A percentile compares a stretch with the other conserved stretches of the same genome.
Evolutionary conservation across 768 basidiomycete genomes (phyloP).

Genomic region (Russula sp.): DNA sequence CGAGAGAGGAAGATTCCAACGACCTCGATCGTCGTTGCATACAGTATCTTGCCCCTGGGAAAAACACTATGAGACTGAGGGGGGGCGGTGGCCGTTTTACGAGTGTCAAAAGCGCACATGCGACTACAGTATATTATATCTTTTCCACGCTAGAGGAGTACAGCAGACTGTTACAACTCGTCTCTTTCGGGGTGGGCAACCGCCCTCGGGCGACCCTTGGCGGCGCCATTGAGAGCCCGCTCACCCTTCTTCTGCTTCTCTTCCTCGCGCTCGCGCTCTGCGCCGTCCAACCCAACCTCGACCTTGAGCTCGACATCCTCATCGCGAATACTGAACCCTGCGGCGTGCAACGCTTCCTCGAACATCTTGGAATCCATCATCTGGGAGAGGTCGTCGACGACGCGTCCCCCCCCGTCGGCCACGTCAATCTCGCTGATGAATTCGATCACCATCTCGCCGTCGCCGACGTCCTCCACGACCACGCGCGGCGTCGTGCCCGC

Average conservation of each 20-base stretch:
- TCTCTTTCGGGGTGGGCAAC: slow-evolving; percentile 1
- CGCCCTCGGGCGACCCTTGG: slow-evolving; percentile 7
- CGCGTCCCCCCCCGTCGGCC: slow-evolving; percentile 16
- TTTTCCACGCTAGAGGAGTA: background rate
- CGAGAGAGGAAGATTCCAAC: background rate
- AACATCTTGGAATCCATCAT: slow-evolving; percentile 30
- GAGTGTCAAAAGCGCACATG: too few species aligned
- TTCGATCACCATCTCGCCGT: slow-evolving; percentile 24
- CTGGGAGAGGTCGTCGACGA: slow-evolving; percentile 26
- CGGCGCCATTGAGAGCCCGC: slow-evolving; percentile 1
- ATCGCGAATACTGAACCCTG: slow-evolving; percentile 43
- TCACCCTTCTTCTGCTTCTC: background rate
- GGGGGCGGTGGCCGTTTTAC: too few species aligned
- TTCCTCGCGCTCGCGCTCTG: slow-evolving; percentile 26
- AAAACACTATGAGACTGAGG: too few species aligned
- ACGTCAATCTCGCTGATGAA: slow-evolving; percentile 18
- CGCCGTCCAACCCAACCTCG: slow-evolving; percentile 10
- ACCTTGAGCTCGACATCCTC: slow-evolving; percentile 25
- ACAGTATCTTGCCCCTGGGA: too few species aligned
- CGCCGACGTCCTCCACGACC: slow-evolving; percentile 21
- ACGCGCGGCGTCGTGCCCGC: slow-evolving; percentile 10
- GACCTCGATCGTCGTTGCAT: background rate
- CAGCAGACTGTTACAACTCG: slow-evolving; percentile 7
- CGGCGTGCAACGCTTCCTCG: slow-evolving; percentile 44
- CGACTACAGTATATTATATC: too few species aligned